These are phyloP conservation scores for Teunomyces pallodes DNA, from an alignment of 805 yeast genomes.

Conservation along the genomic window DNA sequence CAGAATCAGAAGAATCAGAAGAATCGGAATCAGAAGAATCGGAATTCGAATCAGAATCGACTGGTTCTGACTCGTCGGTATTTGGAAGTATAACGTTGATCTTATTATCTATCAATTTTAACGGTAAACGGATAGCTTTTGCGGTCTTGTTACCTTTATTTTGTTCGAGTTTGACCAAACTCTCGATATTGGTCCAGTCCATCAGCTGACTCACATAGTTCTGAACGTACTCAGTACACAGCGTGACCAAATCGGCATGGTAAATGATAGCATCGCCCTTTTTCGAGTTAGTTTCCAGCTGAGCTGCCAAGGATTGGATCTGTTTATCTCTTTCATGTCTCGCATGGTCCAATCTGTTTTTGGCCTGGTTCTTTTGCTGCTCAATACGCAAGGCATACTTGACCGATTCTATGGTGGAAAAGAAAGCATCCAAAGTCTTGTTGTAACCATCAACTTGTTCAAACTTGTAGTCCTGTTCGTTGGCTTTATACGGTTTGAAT, in stretches of 20 bases:
- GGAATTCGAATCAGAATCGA: slow-evolving; percentile 24
- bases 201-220: slow-evolving; percentile 72
- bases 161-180: slow-evolving; percentile 67
- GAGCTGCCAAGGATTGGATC: slow-evolving; percentile 59
- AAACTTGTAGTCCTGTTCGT: slow-evolving; percentile 32
- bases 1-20: slow-evolving; percentile 12
- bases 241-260: slow-evolving; percentile 68
- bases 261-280: slow-evolving; percentile 74
- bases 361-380: slow-evolving; percentile 73
- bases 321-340: slow-evolving; percentile 68
- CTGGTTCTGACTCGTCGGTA: slow-evolving; percentile 35
- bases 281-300: slow-evolving; percentile 59
- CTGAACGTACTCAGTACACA: slow-evolving; percentile 67
- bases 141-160: slow-evolving; percentile 65
- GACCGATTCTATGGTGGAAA: slow-evolving; percentile 80
- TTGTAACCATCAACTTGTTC: slow-evolving; percentile 65
- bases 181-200: slow-evolving; percentile 92
- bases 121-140: slow-evolving; percentile 56
- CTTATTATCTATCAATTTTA: slow-evolving; percentile 67
- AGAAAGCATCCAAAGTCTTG: slow-evolving; percentile 76
- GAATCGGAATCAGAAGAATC: slow-evolving; percentile 21
- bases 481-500: slow-evolving; percentile 49
- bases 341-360: slow-evolving; percentile 71
- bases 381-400: slow-evolving; percentile 73
- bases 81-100: slow-evolving; percentile 57